A percentile compares a stretch with the other conserved stretches of the same genome.
Evolutionary conservation across 257 asterid species (phyloP).

Genomic region (Nicotiana knightiana): DNA sequence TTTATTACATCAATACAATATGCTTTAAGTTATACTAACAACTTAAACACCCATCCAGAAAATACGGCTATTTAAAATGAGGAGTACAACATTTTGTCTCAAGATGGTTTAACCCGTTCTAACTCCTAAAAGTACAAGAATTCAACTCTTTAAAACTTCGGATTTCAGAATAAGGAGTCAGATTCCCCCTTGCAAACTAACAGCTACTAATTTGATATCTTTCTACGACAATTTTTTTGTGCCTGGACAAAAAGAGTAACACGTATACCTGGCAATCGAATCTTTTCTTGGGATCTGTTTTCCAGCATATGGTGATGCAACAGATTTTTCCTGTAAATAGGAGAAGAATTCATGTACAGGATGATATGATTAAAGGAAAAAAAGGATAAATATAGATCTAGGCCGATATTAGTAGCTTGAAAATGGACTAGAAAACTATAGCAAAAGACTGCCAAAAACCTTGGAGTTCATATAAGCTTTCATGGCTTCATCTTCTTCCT

Average conservation of each 20-base stretch:
- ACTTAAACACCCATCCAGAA: neutral
- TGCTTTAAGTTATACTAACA: neutral
- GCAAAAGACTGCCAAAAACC: conserved; percentile 29
- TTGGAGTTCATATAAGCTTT: conserved; percentile 31
- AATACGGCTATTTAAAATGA: neutral
- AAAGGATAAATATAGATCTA: neutral
- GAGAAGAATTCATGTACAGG: neutral
- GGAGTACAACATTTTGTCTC: neutral
- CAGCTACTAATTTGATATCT: neutral
- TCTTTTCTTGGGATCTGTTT: conserved; percentile 4
- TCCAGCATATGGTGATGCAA: neutral
- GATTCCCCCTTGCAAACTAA: neutral
- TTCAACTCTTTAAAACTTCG: neutral
- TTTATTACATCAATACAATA: neutral
- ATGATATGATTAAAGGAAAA: neutral
- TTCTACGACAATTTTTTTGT: neutral
- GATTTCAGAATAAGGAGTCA: neutral
- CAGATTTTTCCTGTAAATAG: conserved; percentile 9
- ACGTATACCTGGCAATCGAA: conserved; percentile 12
- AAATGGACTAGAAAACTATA: neutral
- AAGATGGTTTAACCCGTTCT: neutral
- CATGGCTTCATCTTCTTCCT: conserved; percentile 50
- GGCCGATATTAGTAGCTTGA: neutral
- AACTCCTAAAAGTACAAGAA: neutral
- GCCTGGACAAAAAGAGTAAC: neutral